Evolutionary conservation across 768 basidiomycete genomes (phyloP), one percentile per base, ranked within the genome.

Genomic region (Suillus hirtellus): DNA sequence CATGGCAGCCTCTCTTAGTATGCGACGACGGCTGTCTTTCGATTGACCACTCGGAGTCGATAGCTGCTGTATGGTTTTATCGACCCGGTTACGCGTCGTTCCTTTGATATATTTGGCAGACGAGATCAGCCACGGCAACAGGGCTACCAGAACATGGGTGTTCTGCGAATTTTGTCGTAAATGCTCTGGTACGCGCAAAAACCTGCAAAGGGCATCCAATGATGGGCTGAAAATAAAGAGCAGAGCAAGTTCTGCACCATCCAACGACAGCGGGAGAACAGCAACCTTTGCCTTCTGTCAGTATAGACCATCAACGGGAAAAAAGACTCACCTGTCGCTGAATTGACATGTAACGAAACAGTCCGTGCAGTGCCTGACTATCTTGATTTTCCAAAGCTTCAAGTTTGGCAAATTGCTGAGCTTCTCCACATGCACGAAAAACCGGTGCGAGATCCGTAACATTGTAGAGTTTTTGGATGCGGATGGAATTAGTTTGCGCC

Each of bases 341-440:
- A 67, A 73, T 80, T 40, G 70, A 68, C 80, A 91, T 80, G 62
- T 85, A 81, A 2, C 67, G 60, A 19, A 75, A 75, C 15, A 90
- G 65, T 5, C 79, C 76, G 40, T 69, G 71, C 52, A 89, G 73
- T 1, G 75, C 65, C 27, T 73, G 72, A 1, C 68, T 69, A 66
- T 88, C 86, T 47, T 69, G 68, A 3, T 76, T 74, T 11, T 75
- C 73, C 35, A 69, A 71, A 38, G 84, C 76, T 31, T 74, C 77
- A 6, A 91, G 65, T 60, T 78, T 79, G 3, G 82, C 89, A 66
- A 83, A 76, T 64, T 90, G 89, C 24, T 84, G 77, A 19, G 80
- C 73, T 19, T 74, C 75, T 35, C 80, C 76, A 69, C 85, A 87
- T 8, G 84, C 82, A 11, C 74, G 75, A 47, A 87, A 69, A 14